Percentiles rank a stretch among this genome's conserved stretches.
These are phyloP conservation scores for Amniculicola lignicola DNA, from an alignment of 495 filamentous ascomycete genomes.

Conservation along the genomic window DNA sequence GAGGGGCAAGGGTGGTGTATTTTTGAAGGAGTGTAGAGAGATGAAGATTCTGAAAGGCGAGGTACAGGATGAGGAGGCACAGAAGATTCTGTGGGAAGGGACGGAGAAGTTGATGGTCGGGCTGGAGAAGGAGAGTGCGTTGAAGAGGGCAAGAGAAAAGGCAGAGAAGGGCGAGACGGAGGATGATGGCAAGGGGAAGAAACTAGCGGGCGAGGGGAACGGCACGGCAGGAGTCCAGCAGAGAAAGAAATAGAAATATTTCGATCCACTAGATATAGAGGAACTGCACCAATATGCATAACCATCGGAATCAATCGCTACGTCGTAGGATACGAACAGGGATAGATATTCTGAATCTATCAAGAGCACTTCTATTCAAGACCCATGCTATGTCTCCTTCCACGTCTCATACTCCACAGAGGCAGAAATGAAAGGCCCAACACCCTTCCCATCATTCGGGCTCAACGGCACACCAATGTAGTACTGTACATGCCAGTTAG, in stretches of 20 bases:
- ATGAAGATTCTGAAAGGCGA: constrained; percentile 67
- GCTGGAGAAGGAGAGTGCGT: constrained; percentile 76
- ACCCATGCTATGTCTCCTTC: not conserved
- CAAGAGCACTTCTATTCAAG: not conserved
- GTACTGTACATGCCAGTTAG: constrained; percentile 15
- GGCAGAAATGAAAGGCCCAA: constrained; percentile 32
- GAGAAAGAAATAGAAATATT: no score
- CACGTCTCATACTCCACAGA: constrained; percentile 21
- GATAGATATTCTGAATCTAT: no score
- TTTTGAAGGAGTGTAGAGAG: constrained; percentile 86
- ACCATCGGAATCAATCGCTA: no score
- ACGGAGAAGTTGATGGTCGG: constrained; percentile 82
- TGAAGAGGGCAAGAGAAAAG: constrained; percentile 62
- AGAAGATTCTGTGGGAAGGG: constrained; percentile 80
- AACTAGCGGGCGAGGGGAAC: not conserved
- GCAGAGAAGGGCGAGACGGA: constrained; percentile 56
- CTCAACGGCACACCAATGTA: constrained; percentile 27
- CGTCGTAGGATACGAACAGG: no score
- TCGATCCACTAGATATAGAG: no score
- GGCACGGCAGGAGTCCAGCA: no score
- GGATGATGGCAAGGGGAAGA: constrained; percentile 23
- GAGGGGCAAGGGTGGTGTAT: constrained; percentile 60
- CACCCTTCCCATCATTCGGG: constrained; percentile 30
- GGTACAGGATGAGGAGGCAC: constrained; percentile 71
- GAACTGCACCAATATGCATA: no score